Percentiles rank a stretch among this genome's conserved stretches.
phyloP scores from a whole-genome alignment of 1,139 yeast genomes.

The Kodamaea alishanica region DNA sequence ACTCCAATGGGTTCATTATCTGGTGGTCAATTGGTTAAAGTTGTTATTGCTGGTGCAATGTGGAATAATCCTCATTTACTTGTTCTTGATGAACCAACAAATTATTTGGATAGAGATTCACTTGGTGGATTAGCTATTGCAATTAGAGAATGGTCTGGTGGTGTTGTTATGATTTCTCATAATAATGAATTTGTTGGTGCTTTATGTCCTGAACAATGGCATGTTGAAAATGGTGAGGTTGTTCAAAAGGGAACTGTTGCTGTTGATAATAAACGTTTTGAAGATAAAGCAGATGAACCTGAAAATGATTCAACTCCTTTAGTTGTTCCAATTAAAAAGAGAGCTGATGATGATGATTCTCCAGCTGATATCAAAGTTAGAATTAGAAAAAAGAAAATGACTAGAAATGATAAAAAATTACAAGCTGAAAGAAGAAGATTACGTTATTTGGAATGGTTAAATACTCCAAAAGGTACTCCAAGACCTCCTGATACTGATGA shows the following conservation, averaged over 20 bases:
- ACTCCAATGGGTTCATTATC: slow-evolving; percentile 95
- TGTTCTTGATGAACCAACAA: slow-evolving; percentile 97
- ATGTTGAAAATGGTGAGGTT: slow-evolving; percentile 87
- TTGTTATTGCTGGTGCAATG: slow-evolving; percentile 99
- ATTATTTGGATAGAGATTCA: slow-evolving; percentile 95
- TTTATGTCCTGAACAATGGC: slow-evolving; percentile 97
- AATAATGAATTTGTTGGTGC: slow-evolving; percentile 97
- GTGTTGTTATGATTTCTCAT: slow-evolving; percentile 98
- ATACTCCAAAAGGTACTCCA: slow-evolving; percentile 96
- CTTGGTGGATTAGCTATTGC: slow-evolving; percentile 97
- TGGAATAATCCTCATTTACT: slow-evolving; percentile 99
- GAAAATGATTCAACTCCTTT: slow-evolving; percentile 30
- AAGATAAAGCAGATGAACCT: slow-evolving; percentile 54
- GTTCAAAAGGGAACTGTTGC: slow-evolving; percentile 77
- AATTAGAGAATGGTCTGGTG: slow-evolving; percentile 96
- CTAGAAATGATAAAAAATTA: slow-evolving; percentile 89
- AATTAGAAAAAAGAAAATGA: slow-evolving; percentile 90
- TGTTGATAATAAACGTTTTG: slow-evolving; percentile 76
- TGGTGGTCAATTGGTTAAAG: slow-evolving; percentile 97
- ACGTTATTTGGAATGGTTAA: slow-evolving; percentile 92
- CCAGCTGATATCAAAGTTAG: slow-evolving; percentile 95
- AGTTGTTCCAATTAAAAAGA: slow-evolving; percentile 37
- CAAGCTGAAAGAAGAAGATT: slow-evolving; percentile 93
- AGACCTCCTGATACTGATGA: slow-evolving; percentile 91
- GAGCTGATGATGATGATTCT: slow-evolving; percentile 75